Evolutionary conservation across 2,329 filamentous ascomycete genomes (phyloP).

Genomic region (Arthrobotrys pseudoclavata): DNA sequence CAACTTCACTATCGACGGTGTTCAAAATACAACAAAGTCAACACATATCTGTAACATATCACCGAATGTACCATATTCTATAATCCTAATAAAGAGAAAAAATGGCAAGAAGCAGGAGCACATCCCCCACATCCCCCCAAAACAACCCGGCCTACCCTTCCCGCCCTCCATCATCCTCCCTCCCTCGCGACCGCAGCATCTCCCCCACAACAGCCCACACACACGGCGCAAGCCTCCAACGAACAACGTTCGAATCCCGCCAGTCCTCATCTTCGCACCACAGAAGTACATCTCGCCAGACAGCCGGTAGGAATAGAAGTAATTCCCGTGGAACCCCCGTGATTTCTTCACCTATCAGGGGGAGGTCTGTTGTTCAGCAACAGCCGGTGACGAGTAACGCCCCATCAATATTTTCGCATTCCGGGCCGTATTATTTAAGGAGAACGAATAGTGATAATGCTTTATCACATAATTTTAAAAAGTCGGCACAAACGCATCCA

Average conservation of each 20-base stretch:
- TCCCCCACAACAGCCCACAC: slow-evolving; percentile 39
- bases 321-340: slow-evolving; percentile 42
- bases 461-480: slow-evolving; percentile 47
- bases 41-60: slow-evolving; percentile 4
- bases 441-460: slow-evolving; percentile 51
- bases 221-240: slow-evolving; percentile 27
- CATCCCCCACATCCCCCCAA: slow-evolving; percentile 8
- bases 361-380: slow-evolving; percentile 28
- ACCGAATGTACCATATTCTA: neutral
- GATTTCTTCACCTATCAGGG: slow-evolving; percentile 17
- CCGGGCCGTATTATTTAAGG: slow-evolving; percentile 50
- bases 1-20: neutral
- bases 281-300: slow-evolving; percentile 29
- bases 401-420: slow-evolving; percentile 52
- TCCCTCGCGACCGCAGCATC: slow-evolving; percentile 44
- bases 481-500: too few species aligned
- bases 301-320: slow-evolving; percentile 47
- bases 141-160: neutral
- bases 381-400: neutral
- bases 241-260: slow-evolving; percentile 54
- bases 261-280: slow-evolving; percentile 32
- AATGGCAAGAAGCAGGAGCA: slow-evolving; percentile 47
- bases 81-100: neutral
- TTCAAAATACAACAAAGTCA: slow-evolving; percentile 38
- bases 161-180: slow-evolving; percentile 6